Base-by-base conservation (phyloP, 1,284 basidiomycete species). In the Quambalaria eucalypti region DNA sequence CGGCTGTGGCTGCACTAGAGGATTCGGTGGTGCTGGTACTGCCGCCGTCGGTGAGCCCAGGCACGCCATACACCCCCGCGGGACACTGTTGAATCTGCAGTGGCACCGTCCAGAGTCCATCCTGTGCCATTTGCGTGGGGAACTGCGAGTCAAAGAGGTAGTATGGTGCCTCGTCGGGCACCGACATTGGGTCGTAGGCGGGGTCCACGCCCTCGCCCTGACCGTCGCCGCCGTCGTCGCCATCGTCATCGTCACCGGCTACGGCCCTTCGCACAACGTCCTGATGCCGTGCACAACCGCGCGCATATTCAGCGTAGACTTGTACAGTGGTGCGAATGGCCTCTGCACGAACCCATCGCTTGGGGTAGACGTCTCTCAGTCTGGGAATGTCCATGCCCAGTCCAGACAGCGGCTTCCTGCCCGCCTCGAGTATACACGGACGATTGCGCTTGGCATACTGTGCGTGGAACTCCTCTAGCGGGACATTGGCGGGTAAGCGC, bases 131-230 rank as follows among this genome's bases (percentile, higher is more conserved):
- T 16, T 60, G 63, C 3, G 42, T 23, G 21, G 71, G 62, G 21
- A 72, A 62, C 14, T 60, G 50, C 0, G 68, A 60, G 48, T 73
- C 71, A 30, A 73, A 73, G 29, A 72, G 57, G 50, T 73, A 73
- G 57, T 61, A 70, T 4, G 69, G 68, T 38, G 71, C 71, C 44
- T 70, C 70, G 50, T 73, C 71, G 0, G 69, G 69, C 2, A 71
- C 61, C 9, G 59, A 51, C 30, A 61, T 55, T 2, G 66, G 66
- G 23, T 69, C 60, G 25, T 46, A 46, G 33, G 63, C 62, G 3
- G 62, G 56, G 16, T 46, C 19, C 16, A 14, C n/a, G 12, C 4
- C 42, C 25, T 4, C 4, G 12, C 12, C 6, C 5, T 4, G 7
- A 21, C 21, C 10, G 16, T 59, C 59, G 23, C 57, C 57, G 12